Evolutionary conservation across 2,329 filamentous ascomycete genomes (phyloP).

Genomic region (Xylariaceae sp.): DNA sequence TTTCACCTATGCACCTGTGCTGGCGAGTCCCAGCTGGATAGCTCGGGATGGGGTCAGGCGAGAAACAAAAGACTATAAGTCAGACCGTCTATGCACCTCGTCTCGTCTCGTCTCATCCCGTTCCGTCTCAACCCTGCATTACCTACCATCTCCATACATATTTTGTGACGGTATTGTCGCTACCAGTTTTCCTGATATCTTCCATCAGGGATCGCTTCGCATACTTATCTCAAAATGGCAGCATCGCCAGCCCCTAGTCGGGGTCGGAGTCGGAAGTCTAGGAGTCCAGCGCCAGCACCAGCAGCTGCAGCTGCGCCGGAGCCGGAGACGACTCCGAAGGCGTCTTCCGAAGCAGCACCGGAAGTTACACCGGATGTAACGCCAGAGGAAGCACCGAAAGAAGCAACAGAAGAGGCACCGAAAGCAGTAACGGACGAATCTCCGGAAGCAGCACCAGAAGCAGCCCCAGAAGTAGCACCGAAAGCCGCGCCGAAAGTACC

Average conservation of each 20-base stretch:
- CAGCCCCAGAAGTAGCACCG: too few species aligned
- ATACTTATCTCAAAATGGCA: not conserved
- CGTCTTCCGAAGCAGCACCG: not conserved
- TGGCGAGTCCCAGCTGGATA: not conserved
- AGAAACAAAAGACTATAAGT: not conserved
- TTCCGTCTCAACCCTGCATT: not conserved
- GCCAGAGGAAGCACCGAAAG: too few species aligned
- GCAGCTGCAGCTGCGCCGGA: conserved; percentile 47
- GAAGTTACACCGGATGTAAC: too few species aligned
- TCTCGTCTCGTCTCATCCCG: not conserved
- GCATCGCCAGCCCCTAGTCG: conserved; percentile 73
- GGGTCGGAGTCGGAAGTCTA: conserved; percentile 56
- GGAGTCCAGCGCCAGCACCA: conserved; percentile 59
- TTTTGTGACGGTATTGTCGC: too few species aligned
- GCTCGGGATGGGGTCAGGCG: not conserved
- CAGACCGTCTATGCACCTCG: not conserved
- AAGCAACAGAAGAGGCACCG: too few species aligned
- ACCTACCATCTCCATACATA: not conserved
- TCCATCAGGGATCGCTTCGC: too few species aligned
- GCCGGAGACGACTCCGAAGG: not conserved
- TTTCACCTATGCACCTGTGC: not conserved
- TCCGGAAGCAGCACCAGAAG: too few species aligned
- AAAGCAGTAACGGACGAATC: too few species aligned
- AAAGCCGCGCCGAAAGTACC: too few species aligned
- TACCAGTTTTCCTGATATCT: too few species aligned